Evolutionary conservation across 2,329 filamentous ascomycete species (phyloP), one percentile per base, ranked within the genome.

Genomic region (Cercospora canescens): DNA sequence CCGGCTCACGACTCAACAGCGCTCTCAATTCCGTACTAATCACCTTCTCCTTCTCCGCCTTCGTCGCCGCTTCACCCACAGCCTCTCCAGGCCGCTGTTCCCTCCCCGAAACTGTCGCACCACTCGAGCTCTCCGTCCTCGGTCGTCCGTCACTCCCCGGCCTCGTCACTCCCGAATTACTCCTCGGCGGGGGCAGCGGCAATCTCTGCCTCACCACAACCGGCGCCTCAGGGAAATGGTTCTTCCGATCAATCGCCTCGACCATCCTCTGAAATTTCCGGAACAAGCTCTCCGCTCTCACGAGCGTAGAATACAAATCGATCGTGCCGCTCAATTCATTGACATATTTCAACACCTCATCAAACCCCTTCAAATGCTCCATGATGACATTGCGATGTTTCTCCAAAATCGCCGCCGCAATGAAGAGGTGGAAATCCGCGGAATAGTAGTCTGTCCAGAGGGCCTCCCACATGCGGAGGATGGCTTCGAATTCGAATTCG

Each of bases 371-470:
- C 28, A 99, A 82, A 79, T 99, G 95, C 63, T 91, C 88, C 90
- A 99, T 96, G 68, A 99, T 98, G 12, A 98, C 91, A 75, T 94
- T 91, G n/a, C 94, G 84, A 75, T 98, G 95, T 80, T 96, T 97
- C 79, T 99, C 95, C 26, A 99, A 80, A 41, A 99, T 97, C 0
- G 95, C 94, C 48, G 99, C 81, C 0, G 96, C 95, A 68, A 99
- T 85, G 76, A 99, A 99, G 14, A 99, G 83, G 76, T 98, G 95
- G 80, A 98, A 99, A 76, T 92, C 93, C 72, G 91, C 91, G 74
- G 87, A 94, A 67, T 93, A 80, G 73, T 90, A 95, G 77, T 99
- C 95, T 1, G 95, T 98, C 95, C 96, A 99, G 2, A 98, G 81
- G 0, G 87, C 85, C 79, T 99, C 95, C 95, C 95, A 99, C 4